Base-by-base conservation (phyloP, 768 basidiomycete species). In the Mrakia hoshinonis region DNA sequence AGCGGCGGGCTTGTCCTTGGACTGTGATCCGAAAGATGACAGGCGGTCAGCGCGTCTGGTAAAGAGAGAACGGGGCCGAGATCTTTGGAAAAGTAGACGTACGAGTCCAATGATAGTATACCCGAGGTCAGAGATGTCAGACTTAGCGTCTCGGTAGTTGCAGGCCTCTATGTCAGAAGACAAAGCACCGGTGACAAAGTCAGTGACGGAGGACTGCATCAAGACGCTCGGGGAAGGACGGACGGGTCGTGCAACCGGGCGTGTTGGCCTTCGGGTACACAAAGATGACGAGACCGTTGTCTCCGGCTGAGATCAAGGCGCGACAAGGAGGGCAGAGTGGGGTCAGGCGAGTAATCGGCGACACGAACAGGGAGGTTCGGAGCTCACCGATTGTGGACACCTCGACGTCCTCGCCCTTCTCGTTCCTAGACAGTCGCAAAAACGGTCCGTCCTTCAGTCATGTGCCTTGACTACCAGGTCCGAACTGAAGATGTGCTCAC, bases 91-190 rank as follows among this genome's bases (percentile, higher is more conserved):
- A 26, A 26, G 20, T 4, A 48, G 22, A 15, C 63, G 29, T 38
- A 60, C 70, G n/a, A 73, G 66, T 6, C 72, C 72, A 34, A 51
- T 49, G 67, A 73, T 55, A 39, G 52, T 47, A 58, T 73, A 96
- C 52, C 86, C 83, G 70, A 84, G 77, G 6, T 85, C 81, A 2
- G 84, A 82, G 78, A 94, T 94, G 74, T 90, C 87, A 5, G 87
- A 84, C 78, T 89, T 90, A 66, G 82, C 82, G 78, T 97, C 93
- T 24, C 92, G 84, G 83, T 90, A 98, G 4, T 87, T 89, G 78
- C 94, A 97, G 0, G 94, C 93, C 79, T 97, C 58, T 61, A 31
- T 10, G 26, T 18, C 6, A 11, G 54, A 55, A 34, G 6, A 22
- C 29, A 29, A 55, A 26, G 52, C 20, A 12, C 52, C 22, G 49